These are phyloP conservation scores for Alternaria viburni DNA, from an alignment of 2,329 filamentous ascomycete species.

Conservation along the genomic window DNA sequence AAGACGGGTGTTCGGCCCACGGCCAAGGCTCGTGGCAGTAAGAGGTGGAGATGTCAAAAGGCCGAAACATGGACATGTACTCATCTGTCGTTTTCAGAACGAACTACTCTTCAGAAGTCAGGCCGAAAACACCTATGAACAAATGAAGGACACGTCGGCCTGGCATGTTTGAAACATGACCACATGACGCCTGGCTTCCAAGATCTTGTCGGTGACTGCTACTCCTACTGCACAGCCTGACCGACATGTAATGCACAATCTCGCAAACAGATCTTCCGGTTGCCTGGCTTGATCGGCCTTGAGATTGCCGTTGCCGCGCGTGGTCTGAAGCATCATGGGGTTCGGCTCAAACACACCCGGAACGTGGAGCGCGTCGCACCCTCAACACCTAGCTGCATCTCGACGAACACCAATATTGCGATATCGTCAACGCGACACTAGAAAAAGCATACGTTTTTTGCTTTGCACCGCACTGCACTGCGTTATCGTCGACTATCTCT, in stretches of 20 bases:
- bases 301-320: conserved; percentile 4
- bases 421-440: not conserved
- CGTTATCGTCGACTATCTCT: not conserved
- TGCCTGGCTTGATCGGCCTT: conserved; percentile 9
- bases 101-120: not conserved
- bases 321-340: conserved; percentile 27
- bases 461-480: not conserved
- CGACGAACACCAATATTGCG: conserved; percentile 14
- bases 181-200: conserved; percentile 6
- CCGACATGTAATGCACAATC: conserved; percentile 19
- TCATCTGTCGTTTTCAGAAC: not conserved
- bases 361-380: conserved; percentile 44
- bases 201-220: conserved; percentile 2
- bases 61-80: conserved; percentile 6
- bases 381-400: conserved; percentile 25
- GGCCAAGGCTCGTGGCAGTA: not conserved
- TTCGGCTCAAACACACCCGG: conserved; percentile 43
- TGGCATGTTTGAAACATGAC: conserved; percentile 18
- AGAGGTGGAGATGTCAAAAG: not conserved
- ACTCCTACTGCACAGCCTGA: not conserved
- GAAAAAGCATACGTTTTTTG: not conserved
- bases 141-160: conserved; percentile 13
- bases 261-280: conserved; percentile 31
- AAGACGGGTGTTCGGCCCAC: not conserved
- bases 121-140: not conserved